Conservation (phyloP, 306 rosid species). For the Pyrus pyrifolia region DNA sequence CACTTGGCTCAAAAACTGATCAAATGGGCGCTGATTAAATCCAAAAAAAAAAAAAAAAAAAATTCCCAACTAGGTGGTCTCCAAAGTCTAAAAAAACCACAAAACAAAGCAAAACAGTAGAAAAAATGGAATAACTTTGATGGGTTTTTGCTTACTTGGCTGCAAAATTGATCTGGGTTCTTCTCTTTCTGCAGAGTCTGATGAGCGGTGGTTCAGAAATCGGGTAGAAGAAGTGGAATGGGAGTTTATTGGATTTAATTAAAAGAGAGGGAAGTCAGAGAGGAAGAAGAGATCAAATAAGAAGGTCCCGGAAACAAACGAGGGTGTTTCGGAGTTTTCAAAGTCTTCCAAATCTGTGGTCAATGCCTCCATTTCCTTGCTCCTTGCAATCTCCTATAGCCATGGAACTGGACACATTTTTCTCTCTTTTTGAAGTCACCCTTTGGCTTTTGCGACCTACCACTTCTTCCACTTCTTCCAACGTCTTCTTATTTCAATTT, state of each 20-base stretch:
- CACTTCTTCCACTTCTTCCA: conserved; percentile 2
- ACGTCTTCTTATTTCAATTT: not conserved
- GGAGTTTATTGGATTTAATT: not conserved
- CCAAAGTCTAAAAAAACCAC: conserved; percentile 14
- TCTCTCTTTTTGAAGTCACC: not conserved
- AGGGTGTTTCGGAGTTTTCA: conserved; percentile 64
- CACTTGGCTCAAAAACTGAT: conserved; percentile 37
- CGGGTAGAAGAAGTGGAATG: conserved; percentile 31
- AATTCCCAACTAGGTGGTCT: conserved; percentile 15
- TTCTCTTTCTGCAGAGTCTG: conserved; percentile 10
- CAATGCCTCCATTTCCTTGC: conserved; percentile 46
- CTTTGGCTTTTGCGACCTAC: conserved; percentile 18
- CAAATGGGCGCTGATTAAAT: conserved; percentile 22
- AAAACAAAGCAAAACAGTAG: conserved; percentile 6
- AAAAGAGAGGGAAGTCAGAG: conserved; percentile 12
- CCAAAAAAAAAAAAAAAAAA: not conserved
- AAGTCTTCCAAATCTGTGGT: conserved; percentile 53
- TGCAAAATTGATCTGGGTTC: conserved; percentile 39
- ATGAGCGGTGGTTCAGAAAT: conserved; percentile 18
- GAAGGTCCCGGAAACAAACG: conserved; percentile 24
- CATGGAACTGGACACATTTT: conserved; percentile 35
- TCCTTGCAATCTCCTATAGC: conserved; percentile 31
- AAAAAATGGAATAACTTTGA: conserved; percentile 9
- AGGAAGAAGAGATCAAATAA: conserved; percentile 32
- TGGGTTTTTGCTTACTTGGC: conserved; percentile 19